Evolutionary conservation across 2,329 filamentous ascomycete genomes (phyloP).

Genomic region (Arthrobotrys sphaeroides): DNA sequence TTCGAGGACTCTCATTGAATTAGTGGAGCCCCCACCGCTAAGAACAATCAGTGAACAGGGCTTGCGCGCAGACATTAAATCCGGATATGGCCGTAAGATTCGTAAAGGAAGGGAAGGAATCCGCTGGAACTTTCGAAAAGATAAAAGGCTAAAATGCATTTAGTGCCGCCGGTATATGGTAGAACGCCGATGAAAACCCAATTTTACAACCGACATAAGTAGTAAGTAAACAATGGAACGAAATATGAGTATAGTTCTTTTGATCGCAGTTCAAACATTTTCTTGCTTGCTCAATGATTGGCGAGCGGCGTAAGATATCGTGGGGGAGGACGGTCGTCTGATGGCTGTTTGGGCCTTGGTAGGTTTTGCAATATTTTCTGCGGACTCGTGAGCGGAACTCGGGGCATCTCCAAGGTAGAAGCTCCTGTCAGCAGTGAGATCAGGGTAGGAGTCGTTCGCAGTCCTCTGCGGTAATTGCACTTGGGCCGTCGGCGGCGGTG

Average conservation of each 20-base stretch:
- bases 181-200: neutral
- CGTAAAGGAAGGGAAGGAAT: no score
- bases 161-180: no score
- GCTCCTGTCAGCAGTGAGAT: neutral
- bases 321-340: conserved; percentile 27
- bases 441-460: conserved; percentile 31
- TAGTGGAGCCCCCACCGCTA: neutral
- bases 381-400: neutral
- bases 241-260: no score
- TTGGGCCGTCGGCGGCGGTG: conserved; percentile 26
- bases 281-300: neutral
- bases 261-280: no score
- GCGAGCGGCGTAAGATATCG: conserved; percentile 10
- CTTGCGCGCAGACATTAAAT: no score
- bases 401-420: conserved; percentile 12
- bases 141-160: no score
- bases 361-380: neutral
- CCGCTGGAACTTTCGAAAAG: no score
- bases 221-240: no score
- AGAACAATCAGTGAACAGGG: neutral
- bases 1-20: no score
- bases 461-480: neutral
- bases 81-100: no score
- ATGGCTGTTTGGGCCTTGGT: neutral
- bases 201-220: neutral